Percentiles rank a stretch among this genome's conserved stretches.
Evolutionary conservation across 2,329 filamentous ascomycete genomes (phyloP).

Genomic region (Chalaropsis ovoidea): DNA sequence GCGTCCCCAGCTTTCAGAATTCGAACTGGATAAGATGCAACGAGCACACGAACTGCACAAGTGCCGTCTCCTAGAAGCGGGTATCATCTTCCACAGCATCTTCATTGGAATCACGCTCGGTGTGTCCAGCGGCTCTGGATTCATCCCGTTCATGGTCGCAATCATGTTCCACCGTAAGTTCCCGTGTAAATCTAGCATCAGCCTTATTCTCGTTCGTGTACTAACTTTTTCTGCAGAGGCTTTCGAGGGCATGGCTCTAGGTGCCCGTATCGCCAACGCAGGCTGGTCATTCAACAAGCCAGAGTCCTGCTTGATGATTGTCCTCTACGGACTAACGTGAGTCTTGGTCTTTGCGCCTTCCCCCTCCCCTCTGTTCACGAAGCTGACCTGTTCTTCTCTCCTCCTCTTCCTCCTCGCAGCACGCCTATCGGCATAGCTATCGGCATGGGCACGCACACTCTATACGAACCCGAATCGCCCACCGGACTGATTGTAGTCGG

Average conservation of each 20-base stretch:
- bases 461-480: conserved; percentile 58
- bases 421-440: conserved; percentile 66
- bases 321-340: conserved; percentile 47
- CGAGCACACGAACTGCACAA: conserved; percentile 35
- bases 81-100: conserved; percentile 60
- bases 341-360: conserved; percentile 28
- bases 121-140: conserved; percentile 64
- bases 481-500: conserved; percentile 60
- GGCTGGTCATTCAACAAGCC: conserved; percentile 35
- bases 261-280: conserved; percentile 52
- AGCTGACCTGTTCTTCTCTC: neutral
- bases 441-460: conserved; percentile 56
- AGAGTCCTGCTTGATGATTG: conserved; percentile 48
- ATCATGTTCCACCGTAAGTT: conserved; percentile 59
- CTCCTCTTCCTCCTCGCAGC: conserved; percentile 31
- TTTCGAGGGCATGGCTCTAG: conserved; percentile 51
- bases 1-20: conserved; percentile 32
- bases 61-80: conserved; percentile 67
- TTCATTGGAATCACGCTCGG: conserved; percentile 80
- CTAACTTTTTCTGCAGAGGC: conserved; percentile 32
- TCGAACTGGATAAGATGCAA: neutral
- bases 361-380: neutral
- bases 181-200: neutral
- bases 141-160: conserved; percentile 67
- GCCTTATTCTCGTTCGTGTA: conserved; percentile 22